Base-by-base conservation (phyloP, 306 rosid genomes). In the Lagenaria siceraria region DNA sequence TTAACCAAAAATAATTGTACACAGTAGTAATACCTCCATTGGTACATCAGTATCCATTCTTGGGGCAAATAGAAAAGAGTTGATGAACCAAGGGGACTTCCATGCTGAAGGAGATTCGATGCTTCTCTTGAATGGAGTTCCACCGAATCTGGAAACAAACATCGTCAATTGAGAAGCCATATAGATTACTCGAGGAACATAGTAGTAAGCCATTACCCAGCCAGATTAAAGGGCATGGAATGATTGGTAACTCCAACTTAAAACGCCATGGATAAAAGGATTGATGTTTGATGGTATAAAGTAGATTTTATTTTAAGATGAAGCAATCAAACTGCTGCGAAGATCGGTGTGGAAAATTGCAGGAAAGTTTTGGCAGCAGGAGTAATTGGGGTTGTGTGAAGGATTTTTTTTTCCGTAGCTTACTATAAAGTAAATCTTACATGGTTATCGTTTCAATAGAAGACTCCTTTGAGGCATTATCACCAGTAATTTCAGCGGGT, bases 21-120 rank as follows among this genome's bases (percentile, higher is more conserved):
- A 51, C 29, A 33, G 8, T 43, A 49, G 55, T 51, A 15, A 51
- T 91, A 96, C 99, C 99, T 96, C 98, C 22, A 96, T 84, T 48
- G 99, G 80, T 61, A 95, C 88, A 64, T 95, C 99, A 65, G 91
- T 85, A 74, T 92, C 97, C 78, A 89, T 69, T 83, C 92, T 89
- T 36, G 97, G 89, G 77, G 93, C 89, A 33, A 93, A 79, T 71
- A 92, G 49, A 75, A 92, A 88, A 9, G 99, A 87, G 80, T 87
- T 88, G 70, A 92, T 33, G 65, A 92, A 87, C 99, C 97, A 89
- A 18, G 99, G 99, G 19, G 98, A 95, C 82, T 87, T 95, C 98
- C 98, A 95, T 53, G 97, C 91, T 0, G 98, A 90, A 79, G 98
- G 98, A 49, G 98, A 95, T 80, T 95, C 99, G 0, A 92, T 81